Percentiles rank a stretch among this genome's conserved stretches.
Conservation (phyloP, 1,284 basidiomycete genomes). For the Microbotryomycetes sp. region DNA sequence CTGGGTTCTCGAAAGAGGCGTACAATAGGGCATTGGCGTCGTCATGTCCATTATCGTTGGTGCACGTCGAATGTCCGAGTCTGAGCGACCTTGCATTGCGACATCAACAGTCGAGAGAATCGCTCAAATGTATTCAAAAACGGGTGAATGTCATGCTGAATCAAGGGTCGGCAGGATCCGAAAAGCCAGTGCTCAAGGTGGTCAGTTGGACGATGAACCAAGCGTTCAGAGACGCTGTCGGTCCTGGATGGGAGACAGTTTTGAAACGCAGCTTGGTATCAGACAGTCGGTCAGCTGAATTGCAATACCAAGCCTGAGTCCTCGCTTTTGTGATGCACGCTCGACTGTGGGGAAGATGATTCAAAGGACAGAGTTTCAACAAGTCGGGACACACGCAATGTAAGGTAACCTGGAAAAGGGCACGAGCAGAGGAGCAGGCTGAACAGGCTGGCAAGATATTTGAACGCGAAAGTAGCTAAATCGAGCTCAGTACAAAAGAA, state of each 20-base stretch:
- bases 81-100: background rate
- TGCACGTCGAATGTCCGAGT: conserved; percentile 2
- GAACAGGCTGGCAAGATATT: too few relatives aligned
- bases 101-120: too few relatives aligned
- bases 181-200: background rate
- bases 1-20: conserved; percentile 12
- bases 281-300: background rate
- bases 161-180: background rate
- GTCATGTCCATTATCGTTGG: conserved; percentile 5
- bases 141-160: background rate
- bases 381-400: too few relatives aligned
- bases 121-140: too few relatives aligned
- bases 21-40: conserved; percentile 1
- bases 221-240: background rate
- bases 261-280: background rate
- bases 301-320: background rate
- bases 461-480: too few relatives aligned
- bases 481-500: too few relatives aligned
- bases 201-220: background rate
- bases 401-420: too few relatives aligned
- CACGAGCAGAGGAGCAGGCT: too few relatives aligned
- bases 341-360: too few relatives aligned
- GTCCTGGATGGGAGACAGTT: background rate
- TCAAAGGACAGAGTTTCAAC: too few relatives aligned
- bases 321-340: background rate